These are phyloP conservation scores for Diaporthe sp. DNA, from an alignment of 2,329 filamentous ascomycete species.

Conservation along the genomic window DNA sequence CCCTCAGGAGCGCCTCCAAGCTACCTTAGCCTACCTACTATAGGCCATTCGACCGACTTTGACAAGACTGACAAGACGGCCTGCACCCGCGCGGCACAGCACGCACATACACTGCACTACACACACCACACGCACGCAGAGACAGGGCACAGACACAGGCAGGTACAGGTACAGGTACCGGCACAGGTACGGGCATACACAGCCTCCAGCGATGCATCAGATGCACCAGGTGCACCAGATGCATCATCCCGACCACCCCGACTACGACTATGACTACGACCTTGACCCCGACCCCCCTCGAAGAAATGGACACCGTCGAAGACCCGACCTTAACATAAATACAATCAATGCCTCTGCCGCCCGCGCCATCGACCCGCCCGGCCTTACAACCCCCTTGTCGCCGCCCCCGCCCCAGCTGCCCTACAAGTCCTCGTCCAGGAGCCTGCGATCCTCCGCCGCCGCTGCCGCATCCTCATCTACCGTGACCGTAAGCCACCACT, in stretches of 20 bases:
- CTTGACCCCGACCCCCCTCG: slow-evolving; percentile 24
- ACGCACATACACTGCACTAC: neutral
- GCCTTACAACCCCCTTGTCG: slow-evolving; percentile 38
- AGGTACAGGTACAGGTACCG: neutral
- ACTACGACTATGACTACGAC: slow-evolving; percentile 20
- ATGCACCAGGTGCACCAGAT: slow-evolving; percentile 33
- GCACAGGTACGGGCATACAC: neutral
- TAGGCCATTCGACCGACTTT: slow-evolving; percentile 3
- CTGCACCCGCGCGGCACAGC: slow-evolving; percentile 13
- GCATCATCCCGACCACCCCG: slow-evolving; percentile 29
- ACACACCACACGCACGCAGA: neutral
- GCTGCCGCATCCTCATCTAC: slow-evolving; percentile 35
- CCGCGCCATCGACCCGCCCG: slow-evolving; percentile 27
- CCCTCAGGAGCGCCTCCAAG: neutral
- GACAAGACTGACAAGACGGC: neutral
- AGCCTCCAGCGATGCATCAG: slow-evolving; percentile 26
- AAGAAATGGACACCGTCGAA: slow-evolving; percentile 46
- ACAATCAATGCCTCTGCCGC: slow-evolving; percentile 41
- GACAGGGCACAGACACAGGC: neutral
- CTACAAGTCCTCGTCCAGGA: slow-evolving; percentile 40
- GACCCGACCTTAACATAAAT: slow-evolving; percentile 56
- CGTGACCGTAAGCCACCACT: slow-evolving; percentile 14
- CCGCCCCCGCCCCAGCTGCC: slow-evolving; percentile 37
- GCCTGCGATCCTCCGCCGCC: slow-evolving; percentile 34
- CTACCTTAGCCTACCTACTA: neutral